Conservation (phyloP, 441 rosid genomes). For the Adansonia gregorii region DNA sequence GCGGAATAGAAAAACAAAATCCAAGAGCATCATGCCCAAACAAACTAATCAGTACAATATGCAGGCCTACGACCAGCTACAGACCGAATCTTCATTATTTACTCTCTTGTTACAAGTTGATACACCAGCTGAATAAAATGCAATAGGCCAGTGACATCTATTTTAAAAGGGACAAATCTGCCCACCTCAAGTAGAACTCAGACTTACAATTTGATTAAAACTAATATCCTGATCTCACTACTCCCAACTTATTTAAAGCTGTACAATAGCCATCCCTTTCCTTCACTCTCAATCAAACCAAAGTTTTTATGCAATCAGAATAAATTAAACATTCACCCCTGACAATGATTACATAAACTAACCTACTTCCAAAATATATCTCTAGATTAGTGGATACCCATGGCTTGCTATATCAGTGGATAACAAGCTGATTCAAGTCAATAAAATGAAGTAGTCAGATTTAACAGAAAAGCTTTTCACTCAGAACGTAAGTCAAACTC, state of each 20-base stretch:
- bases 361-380: slow-evolving; percentile 17
- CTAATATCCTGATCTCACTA: background rate
- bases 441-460: background rate
- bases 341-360: background rate
- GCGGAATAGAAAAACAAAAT: background rate
- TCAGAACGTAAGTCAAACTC: slow-evolving; percentile 1
- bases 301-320: background rate
- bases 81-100: background rate
- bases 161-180: background rate
- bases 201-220: background rate
- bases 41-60: background rate
- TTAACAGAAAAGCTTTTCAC: slow-evolving; percentile 12
- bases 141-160: background rate
- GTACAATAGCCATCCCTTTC: background rate
- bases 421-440: background rate
- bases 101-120: background rate
- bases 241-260: slow-evolving; percentile 3
- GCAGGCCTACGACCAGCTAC: background rate
- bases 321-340: background rate
- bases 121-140: background rate
- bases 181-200: background rate
- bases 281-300: slow-evolving; percentile 11
- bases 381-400: background rate
- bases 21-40: background rate
- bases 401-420: background rate